Conservation (phyloP, 768 basidiomycete species). For the Collybia sordida region DNA sequence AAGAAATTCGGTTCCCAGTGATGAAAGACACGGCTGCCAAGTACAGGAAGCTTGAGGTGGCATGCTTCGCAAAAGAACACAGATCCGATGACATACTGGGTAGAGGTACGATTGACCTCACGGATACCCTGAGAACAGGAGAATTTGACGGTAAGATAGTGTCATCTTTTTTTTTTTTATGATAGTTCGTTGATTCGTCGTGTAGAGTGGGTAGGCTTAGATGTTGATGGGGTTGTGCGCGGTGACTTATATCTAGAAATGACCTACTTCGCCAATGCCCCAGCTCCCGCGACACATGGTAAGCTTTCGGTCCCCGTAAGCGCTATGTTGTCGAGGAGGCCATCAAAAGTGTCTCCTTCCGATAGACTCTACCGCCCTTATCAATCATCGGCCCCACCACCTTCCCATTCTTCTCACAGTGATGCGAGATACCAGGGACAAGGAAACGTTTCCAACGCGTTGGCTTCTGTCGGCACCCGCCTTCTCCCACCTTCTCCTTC, state of each 20-base stretch:
- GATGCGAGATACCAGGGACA: conserved; percentile 5
- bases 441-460: conserved; percentile 1
- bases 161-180: not conserved
- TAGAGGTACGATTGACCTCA: conserved; percentile 70
- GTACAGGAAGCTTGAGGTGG: conserved; percentile 63
- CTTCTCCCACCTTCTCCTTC: conserved; percentile 18
- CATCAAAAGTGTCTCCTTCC: conserved; percentile 51
- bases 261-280: conserved; percentile 83
- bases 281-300: conserved; percentile 35
- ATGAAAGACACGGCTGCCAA: conserved; percentile 54
- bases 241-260: conserved; percentile 92
- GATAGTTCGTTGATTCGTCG: not conserved
- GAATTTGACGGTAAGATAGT: conserved; percentile 83
- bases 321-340: conserved; percentile 37
- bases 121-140: conserved; percentile 77
- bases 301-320: conserved; percentile 25
- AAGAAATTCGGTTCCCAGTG: conserved; percentile 79
- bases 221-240: conserved; percentile 52
- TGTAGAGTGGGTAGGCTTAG: conserved; percentile 35
- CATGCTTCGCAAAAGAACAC: conserved; percentile 80
- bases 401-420: conserved; percentile 12
- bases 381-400: conserved; percentile 17
- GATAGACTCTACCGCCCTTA: conserved; percentile 51
- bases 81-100: conserved; percentile 76
- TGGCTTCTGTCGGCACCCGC: not conserved